phyloP scores from a whole-genome alignment of 192 early-diverging fungal genomes.

The Rhizophlyctis rosea region DNA sequence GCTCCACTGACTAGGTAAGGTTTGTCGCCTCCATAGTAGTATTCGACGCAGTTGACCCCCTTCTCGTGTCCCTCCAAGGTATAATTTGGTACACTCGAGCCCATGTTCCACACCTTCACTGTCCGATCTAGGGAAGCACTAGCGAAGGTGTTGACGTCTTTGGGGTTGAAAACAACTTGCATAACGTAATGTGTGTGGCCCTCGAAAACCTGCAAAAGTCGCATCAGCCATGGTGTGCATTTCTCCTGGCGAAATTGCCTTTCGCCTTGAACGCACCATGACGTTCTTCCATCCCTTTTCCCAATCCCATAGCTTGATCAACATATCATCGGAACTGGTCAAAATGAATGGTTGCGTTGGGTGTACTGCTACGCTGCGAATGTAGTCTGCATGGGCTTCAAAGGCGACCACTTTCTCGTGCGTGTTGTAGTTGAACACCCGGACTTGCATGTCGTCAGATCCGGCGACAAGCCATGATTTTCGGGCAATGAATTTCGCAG shows the following conservation, averaged over 20 bases:
- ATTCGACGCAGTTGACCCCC: constrained; percentile 97
- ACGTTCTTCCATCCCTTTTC: constrained; percentile 97
- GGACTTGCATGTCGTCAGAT: constrained; percentile 94
- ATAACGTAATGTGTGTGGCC: constrained; percentile 98
- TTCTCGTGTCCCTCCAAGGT: constrained; percentile 97
- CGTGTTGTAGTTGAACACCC: constrained; percentile 99
- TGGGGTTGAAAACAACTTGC: constrained; percentile 97
- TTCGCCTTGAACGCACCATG: constrained; percentile 66
- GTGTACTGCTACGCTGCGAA: constrained; percentile 94
- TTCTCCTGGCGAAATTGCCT: too few species aligned
- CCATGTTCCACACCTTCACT: constrained; percentile 94
- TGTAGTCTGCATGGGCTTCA: constrained; percentile 96
- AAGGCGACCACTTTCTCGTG: constrained; percentile 95
- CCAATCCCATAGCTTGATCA: constrained; percentile 99
- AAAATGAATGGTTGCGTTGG: constrained; percentile 92
- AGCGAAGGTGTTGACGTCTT: constrained; percentile 98
- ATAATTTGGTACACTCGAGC: constrained; percentile 89
- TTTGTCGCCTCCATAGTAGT: constrained; percentile 97
- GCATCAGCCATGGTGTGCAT: neutral
- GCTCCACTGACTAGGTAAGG: constrained; percentile 94
- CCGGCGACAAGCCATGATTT: constrained; percentile 97
- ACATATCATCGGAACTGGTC: constrained; percentile 94
- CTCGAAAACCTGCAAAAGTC: constrained; percentile 74
- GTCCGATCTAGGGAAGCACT: constrained; percentile 94
- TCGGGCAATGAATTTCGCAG: constrained; percentile 94